Conservation (phyloP, 2,329 filamentous ascomycete species). For the Claviceps sp. region DNA sequence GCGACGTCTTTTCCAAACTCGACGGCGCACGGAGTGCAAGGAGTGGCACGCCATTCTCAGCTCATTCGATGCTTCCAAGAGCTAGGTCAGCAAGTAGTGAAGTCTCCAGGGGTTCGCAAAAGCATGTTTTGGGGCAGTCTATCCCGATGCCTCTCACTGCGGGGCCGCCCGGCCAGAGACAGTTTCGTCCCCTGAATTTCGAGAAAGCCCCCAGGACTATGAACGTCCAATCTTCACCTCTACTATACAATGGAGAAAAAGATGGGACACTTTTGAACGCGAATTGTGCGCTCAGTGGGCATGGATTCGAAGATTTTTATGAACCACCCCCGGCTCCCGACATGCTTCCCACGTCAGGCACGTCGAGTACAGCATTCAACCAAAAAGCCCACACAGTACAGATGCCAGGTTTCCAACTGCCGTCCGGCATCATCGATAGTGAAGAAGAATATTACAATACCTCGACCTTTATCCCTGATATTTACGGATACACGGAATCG, state of each 20-base stretch:
- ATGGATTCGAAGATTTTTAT: slow-evolving; percentile 10
- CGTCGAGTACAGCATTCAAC: background rate
- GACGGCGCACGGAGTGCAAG: slow-evolving; percentile 1
- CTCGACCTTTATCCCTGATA: background rate
- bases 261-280: slow-evolving; percentile 13
- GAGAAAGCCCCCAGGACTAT: slow-evolving; percentile 24
- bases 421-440: background rate
- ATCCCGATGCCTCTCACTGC: slow-evolving; percentile 39
- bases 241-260: slow-evolving; percentile 9
- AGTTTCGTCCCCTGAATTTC: slow-evolving; percentile 30
- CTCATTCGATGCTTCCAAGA: background rate
- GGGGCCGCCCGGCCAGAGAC: slow-evolving; percentile 40
- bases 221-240: slow-evolving; percentile 3
- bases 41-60: background rate
- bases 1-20: slow-evolving; percentile 2
- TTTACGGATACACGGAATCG: background rate
- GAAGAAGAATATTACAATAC: background rate
- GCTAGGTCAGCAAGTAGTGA: slow-evolving; percentile 1
- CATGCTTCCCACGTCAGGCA: background rate
- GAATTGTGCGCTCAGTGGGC: slow-evolving; percentile 11
- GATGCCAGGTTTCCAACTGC: background rate
- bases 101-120: background rate
- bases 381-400: background rate
- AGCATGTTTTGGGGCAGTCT: slow-evolving; percentile 23
- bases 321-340: background rate